phyloP scores from a whole-genome alignment of 2,329 filamentous ascomycete species.

The Colletotrichum abscissum region DNA sequence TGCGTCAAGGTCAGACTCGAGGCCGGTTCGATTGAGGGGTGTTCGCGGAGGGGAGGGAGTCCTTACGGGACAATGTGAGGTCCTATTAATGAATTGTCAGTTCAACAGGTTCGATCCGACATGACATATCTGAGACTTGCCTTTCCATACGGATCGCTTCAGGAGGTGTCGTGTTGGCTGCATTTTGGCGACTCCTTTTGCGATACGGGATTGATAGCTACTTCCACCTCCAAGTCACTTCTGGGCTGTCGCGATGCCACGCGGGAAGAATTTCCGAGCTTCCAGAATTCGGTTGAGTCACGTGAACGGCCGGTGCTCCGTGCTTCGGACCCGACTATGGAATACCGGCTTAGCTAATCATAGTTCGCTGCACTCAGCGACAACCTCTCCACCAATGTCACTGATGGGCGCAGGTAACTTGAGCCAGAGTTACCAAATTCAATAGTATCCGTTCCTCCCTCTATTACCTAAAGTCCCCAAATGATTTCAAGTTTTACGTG shows the following conservation, averaged over 20 bases:
- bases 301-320: conserved; percentile 8
- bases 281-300: conserved; percentile 28
- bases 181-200: conserved; percentile 59
- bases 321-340: not conserved
- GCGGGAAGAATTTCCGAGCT: conserved; percentile 33
- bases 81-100: conserved; percentile 46
- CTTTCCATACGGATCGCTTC: conserved; percentile 90
- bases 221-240: not conserved
- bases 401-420: too few species aligned
- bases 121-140: conserved; percentile 56
- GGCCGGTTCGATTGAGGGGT: conserved; percentile 44
- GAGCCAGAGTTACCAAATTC: too few species aligned
- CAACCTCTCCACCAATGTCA: too few species aligned
- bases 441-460: too few species aligned
- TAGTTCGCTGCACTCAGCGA: not conserved
- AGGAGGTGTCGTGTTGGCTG: conserved; percentile 75
- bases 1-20: conserved; percentile 16
- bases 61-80: conserved; percentile 67
- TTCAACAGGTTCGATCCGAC: not conserved
- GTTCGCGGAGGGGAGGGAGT: not conserved
- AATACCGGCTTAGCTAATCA: not conserved
- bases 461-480: too few species aligned
- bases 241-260: conserved; percentile 2
- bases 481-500: too few species aligned
- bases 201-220: conserved; percentile 5